Evolutionary conservation across 768 basidiomycete genomes (phyloP).

Genomic region (Mrakia frigida): DNA sequence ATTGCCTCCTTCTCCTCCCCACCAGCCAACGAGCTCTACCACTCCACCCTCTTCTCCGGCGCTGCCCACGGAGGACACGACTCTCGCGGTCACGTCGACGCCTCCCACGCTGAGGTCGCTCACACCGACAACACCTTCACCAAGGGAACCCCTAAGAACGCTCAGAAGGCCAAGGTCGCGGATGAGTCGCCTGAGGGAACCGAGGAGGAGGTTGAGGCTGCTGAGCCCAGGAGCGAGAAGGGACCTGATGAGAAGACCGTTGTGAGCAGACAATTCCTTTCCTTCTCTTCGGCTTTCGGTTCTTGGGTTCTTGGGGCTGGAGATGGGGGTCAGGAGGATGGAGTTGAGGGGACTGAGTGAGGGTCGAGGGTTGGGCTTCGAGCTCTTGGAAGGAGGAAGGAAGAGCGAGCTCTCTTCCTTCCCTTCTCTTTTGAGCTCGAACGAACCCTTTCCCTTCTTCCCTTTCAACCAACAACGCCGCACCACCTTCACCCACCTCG

Average conservation of each 20-base stretch:
- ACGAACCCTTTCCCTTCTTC: too few relatives aligned
- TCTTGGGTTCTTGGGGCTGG: neutral
- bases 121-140: constrained; percentile 3
- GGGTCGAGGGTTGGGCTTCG: too few relatives aligned
- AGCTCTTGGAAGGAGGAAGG: too few relatives aligned
- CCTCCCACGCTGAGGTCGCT: neutral
- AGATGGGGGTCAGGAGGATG: too few relatives aligned
- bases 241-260: neutral
- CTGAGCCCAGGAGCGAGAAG: neutral
- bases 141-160: constrained; percentile 2
- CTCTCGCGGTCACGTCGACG: neutral
- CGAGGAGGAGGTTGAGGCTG: neutral
- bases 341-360: too few relatives aligned
- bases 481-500: too few relatives aligned
- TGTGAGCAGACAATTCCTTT: neutral
- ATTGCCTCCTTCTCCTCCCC: too few relatives aligned
- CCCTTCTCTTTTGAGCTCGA: too few relatives aligned
- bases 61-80: neutral
- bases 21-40: too few relatives aligned
- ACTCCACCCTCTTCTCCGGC: too few relatives aligned
- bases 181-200: neutral
- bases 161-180: neutral
- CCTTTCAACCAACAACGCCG: too few relatives aligned
- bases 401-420: too few relatives aligned
- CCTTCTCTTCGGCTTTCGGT: neutral